phyloP scores from a whole-genome alignment of 148 eudicot species.

The Chenopodium suecicum region DNA sequence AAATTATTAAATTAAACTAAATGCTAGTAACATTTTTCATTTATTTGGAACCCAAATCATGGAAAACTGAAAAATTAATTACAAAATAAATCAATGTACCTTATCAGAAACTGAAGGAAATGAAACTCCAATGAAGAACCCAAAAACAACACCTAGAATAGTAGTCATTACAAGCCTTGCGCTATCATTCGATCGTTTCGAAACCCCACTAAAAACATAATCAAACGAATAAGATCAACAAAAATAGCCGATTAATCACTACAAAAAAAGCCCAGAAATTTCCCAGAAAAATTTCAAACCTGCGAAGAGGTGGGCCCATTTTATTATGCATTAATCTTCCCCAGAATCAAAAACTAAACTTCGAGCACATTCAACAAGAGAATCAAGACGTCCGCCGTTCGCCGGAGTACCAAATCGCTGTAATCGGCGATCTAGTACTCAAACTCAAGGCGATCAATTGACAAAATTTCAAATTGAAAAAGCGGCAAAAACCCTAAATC shows the following conservation, averaged over 20 bases:
- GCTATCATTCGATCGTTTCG: constrained; percentile 34
- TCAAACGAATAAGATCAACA: neutral
- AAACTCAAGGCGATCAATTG: neutral
- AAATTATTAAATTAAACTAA: neutral
- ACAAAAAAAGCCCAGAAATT: neutral
- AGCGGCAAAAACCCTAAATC: constrained; percentile 1
- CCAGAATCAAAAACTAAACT: too few species aligned
- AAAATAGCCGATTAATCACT: neutral
- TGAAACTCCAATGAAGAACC: constrained; percentile 37
- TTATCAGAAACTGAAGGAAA: constrained; percentile 33
- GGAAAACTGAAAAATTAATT: too few species aligned
- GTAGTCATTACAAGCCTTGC: constrained; percentile 35
- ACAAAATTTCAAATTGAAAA: neutral
- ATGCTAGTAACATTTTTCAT: too few species aligned
- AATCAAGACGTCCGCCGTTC: neutral
- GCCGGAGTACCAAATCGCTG: constrained; percentile 14
- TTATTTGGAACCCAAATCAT: too few species aligned
- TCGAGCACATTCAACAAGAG: neutral
- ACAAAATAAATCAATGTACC: constrained; percentile 21
- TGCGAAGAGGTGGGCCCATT: constrained; percentile 38
- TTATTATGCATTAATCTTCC: constrained; percentile 15
- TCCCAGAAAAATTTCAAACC: constrained; percentile 17
- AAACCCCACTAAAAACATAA: constrained; percentile 26
- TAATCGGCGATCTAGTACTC: constrained; percentile 13
- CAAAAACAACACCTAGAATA: constrained; percentile 34